Conservation (phyloP, 1,284 basidiomycete genomes). For the Ceratobasidium sp. region DNA sequence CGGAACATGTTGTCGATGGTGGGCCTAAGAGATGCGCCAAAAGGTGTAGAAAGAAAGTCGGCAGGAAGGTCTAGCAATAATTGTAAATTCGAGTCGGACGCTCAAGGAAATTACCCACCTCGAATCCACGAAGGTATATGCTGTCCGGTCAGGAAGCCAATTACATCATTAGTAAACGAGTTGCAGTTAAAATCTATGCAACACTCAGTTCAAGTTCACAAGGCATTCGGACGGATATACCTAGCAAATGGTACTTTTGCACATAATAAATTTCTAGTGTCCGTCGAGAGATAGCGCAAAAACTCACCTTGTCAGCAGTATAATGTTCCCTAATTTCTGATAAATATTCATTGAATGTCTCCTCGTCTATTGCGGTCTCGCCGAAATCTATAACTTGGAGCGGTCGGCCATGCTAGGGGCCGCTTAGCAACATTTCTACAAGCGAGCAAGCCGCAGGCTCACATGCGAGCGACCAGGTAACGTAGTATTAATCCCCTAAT, state of each 20-base stretch:
- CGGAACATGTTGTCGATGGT: conserved; percentile 91
- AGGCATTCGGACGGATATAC: conserved; percentile 57
- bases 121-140: conserved; percentile 85
- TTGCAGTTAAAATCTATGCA: conserved; percentile 86
- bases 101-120: conserved; percentile 59
- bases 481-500: conserved; percentile 72
- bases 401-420: conserved; percentile 80
- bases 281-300: neutral
- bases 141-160: conserved; percentile 85
- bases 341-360: conserved; percentile 87
- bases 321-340: conserved; percentile 80
- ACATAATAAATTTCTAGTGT: neutral
- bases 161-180: conserved; percentile 88
- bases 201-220: conserved; percentile 25
- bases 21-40: conserved; percentile 86
- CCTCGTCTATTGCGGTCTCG: conserved; percentile 83
- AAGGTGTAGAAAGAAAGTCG: conserved; percentile 91
- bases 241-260: conserved; percentile 86
- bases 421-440: conserved; percentile 1
- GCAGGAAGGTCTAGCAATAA: conserved; percentile 76
- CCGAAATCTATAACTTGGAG: conserved; percentile 84
- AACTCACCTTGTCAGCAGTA: conserved; percentile 83
- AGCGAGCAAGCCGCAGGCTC: conserved; percentile 46
- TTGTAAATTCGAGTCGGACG: neutral
- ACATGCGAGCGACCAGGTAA: conserved; percentile 84